phyloP scores from a whole-genome alignment of 495 filamentous ascomycete species.

The Xylona heveae region DNA sequence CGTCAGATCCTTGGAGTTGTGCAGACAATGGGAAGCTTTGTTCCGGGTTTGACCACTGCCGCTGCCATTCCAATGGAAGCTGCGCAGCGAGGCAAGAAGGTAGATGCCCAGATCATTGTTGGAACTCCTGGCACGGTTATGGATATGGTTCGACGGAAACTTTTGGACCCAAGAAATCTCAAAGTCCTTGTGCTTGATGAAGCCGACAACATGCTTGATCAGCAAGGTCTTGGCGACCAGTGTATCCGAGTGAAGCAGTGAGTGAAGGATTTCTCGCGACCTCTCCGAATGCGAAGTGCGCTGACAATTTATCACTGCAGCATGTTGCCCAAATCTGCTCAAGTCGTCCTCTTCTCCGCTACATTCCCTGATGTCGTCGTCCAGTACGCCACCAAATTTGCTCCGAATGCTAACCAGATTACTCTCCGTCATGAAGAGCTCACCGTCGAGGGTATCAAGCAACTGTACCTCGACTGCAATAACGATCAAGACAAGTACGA shows the following conservation, averaged over 20 bases:
- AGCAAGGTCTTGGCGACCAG: slow-evolving; percentile 86
- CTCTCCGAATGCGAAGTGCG: background rate
- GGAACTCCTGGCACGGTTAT: slow-evolving; percentile 88
- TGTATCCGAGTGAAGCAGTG: slow-evolving; percentile 73
- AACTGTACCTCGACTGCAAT: slow-evolving; percentile 85
- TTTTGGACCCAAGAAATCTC: slow-evolving; percentile 39
- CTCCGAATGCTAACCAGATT: slow-evolving; percentile 69
- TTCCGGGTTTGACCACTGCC: slow-evolving; percentile 44
- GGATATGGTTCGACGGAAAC: slow-evolving; percentile 56
- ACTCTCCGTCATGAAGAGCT: slow-evolving; percentile 77
- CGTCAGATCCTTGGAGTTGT: slow-evolving; percentile 83
- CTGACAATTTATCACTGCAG: slow-evolving; percentile 16
- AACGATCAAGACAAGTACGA: slow-evolving; percentile 66
- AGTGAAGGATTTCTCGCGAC: slow-evolving; percentile 12
- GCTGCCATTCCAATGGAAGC: slow-evolving; percentile 64
- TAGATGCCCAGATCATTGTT: slow-evolving; percentile 59
- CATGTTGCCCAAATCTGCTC: slow-evolving; percentile 44
- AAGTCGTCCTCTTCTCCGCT: slow-evolving; percentile 87
- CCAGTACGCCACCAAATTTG: slow-evolving; percentile 55
- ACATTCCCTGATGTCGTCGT: slow-evolving; percentile 80
- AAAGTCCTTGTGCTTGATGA: slow-evolving; percentile 77
- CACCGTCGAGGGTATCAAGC: slow-evolving; percentile 89
- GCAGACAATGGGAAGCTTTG: slow-evolving; percentile 59
- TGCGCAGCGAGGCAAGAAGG: slow-evolving; percentile 30
- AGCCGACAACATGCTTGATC: slow-evolving; percentile 90